Percentiles rank a stretch among this genome's conserved stretches.
These are phyloP conservation scores for Smithsoniella earleae DNA, from an alignment of 163 green algal species.

Conservation along the genomic window DNA sequence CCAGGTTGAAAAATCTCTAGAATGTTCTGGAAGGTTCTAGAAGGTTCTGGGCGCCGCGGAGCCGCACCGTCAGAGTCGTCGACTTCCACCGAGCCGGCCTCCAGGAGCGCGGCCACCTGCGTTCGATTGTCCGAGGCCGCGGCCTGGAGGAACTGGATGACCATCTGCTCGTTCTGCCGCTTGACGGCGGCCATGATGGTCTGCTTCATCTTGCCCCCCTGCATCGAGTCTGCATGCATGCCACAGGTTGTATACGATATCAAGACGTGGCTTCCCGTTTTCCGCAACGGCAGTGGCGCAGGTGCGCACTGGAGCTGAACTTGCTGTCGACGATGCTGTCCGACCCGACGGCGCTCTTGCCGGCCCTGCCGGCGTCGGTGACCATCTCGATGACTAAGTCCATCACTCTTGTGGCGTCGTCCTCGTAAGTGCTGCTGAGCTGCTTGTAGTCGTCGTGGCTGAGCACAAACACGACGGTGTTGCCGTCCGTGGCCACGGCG, in stretches of 20 bases:
- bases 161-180: background rate
- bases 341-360: no score
- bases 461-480: background rate
- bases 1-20: background rate
- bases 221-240: no score
- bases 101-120: background rate
- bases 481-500: background rate
- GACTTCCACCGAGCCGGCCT: background rate
- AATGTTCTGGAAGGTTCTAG: background rate
- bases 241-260: no score
- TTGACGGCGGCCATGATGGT: background rate
- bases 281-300: no score
- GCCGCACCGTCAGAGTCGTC: background rate
- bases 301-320: no score
- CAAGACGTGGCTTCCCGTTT: no score
- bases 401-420: background rate
- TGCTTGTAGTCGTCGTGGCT: conserved; percentile 5
- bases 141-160: background rate
- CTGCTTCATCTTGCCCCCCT: no score
- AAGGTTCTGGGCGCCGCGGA: no score
- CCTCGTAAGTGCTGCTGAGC: background rate
- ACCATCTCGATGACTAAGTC: background rate
- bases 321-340: no score
- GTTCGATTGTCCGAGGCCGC: background rate
- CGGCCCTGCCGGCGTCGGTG: background rate